phyloP scores from a whole-genome alignment of 768 basidiomycete genomes.

The Favolaschia claudopus region DNA sequence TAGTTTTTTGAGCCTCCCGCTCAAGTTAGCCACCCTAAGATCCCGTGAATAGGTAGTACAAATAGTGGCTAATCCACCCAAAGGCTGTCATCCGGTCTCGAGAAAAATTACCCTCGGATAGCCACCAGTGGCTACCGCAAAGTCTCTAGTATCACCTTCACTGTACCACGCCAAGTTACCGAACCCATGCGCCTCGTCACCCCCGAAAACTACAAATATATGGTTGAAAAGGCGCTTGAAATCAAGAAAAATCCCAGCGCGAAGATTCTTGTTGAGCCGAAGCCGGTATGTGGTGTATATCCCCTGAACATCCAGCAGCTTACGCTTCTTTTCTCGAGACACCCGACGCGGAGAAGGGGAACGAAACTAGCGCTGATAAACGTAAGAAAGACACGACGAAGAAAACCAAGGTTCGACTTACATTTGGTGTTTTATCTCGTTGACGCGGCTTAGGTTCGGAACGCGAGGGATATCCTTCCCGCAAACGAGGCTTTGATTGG shows the following conservation, averaged over 20 bases:
- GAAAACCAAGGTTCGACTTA: not conserved
- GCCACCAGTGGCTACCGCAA: no score
- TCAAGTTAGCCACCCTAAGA: no score
- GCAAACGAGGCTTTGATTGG: slow-evolving; percentile 18
- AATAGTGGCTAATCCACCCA: no score
- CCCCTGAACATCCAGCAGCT: no score
- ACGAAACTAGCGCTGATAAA: not conserved
- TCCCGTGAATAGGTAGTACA: no score
- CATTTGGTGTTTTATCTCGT: not conserved
- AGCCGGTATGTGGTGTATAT: not conserved
- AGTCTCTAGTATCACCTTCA: no score
- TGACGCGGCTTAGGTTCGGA: not conserved
- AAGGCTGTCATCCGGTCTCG: no score
- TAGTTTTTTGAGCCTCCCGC: no score
- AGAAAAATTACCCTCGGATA: no score
- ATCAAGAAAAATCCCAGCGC: not conserved
- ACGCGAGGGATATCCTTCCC: slow-evolving; percentile 21
- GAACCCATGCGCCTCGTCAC: not conserved
- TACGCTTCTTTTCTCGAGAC: no score
- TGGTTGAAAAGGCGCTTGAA: not conserved
- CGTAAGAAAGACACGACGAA: not conserved
- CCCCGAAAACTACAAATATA: not conserved
- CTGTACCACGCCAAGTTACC: not conserved
- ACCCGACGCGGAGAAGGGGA: not conserved
- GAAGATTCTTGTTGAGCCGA: not conserved